Evolutionary conservation across 2,329 filamentous ascomycete species (phyloP).

Genomic region (Arthrobotrys sinensis): DNA sequence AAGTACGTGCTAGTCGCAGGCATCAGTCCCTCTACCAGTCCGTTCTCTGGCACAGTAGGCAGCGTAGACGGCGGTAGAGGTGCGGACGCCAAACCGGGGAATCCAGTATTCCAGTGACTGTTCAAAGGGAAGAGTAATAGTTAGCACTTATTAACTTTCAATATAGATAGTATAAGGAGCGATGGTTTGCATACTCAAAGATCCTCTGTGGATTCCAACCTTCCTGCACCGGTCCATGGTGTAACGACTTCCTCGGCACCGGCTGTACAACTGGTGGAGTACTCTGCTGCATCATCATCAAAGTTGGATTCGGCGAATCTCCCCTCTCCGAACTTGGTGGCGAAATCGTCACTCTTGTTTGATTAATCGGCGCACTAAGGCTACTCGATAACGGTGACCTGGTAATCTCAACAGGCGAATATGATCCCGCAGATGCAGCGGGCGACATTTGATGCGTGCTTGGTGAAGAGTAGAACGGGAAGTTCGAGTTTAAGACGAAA

Average conservation of each 20-base stretch:
- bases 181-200: constrained; percentile 79
- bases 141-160: not conserved
- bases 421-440: constrained; percentile 65
- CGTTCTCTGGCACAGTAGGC: constrained; percentile 69
- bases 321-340: constrained; percentile 71
- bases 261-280: constrained; percentile 74
- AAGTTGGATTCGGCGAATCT: constrained; percentile 78
- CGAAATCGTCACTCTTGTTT: constrained; percentile 65
- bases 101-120: constrained; percentile 96
- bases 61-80: constrained; percentile 69
- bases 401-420: constrained; percentile 70
- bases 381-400: constrained; percentile 66
- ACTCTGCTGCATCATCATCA: constrained; percentile 78
- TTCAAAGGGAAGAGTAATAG: constrained; percentile 29
- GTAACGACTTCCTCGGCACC: constrained; percentile 66
- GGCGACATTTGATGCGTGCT: constrained; percentile 74
- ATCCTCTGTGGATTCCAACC: constrained; percentile 89
- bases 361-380: constrained; percentile 65
- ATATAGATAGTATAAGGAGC: constrained; percentile 32
- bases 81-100: constrained; percentile 69
- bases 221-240: constrained; percentile 72
- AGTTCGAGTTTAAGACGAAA: constrained; percentile 89
- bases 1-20: constrained; percentile 70
- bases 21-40: constrained; percentile 72
- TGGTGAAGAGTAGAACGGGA: constrained; percentile 80